These are phyloP conservation scores for Coniferiporia sulphurascens DNA, from an alignment of 1,284 basidiomycete genomes.

Conservation along the genomic window DNA sequence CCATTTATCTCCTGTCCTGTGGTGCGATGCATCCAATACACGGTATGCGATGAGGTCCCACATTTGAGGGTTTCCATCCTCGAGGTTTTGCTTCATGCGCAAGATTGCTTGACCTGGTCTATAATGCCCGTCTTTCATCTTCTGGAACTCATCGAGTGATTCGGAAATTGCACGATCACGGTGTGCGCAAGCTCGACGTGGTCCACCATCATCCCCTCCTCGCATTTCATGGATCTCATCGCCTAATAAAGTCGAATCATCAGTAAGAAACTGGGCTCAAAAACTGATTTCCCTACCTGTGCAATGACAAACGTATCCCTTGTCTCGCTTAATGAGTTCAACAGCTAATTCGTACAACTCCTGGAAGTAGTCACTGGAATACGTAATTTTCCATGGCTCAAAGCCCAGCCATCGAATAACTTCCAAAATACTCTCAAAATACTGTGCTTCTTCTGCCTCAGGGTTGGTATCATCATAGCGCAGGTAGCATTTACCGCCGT, in stretches of 20 bases:
- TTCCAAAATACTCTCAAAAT: slow-evolving; percentile 96
- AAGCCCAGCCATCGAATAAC: slow-evolving; percentile 96
- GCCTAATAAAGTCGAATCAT: slow-evolving; percentile 39
- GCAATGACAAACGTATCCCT: slow-evolving; percentile 96
- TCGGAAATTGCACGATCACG: slow-evolving; percentile 81
- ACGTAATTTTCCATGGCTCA: slow-evolving; percentile 98
- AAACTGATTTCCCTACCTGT: slow-evolving; percentile 59
- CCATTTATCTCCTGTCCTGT: slow-evolving; percentile 93
- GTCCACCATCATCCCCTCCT: slow-evolving; percentile 80
- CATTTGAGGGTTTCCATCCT: slow-evolving; percentile 97
- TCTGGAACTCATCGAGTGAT: slow-evolving; percentile 84
- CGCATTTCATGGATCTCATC: slow-evolving; percentile 90
- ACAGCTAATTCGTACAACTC: slow-evolving; percentile 85
- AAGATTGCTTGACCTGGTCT: slow-evolving; percentile 87
- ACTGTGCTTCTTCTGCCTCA: slow-evolving; percentile 92
- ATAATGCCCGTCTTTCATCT: slow-evolving; percentile 91
- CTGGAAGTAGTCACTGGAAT: slow-evolving; percentile 97
- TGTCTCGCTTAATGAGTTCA: slow-evolving; percentile 87
- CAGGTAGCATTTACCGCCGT: slow-evolving; percentile 89
- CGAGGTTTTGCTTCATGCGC: slow-evolving; percentile 97
- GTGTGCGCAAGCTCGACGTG: slow-evolving; percentile 83
- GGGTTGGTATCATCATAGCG: slow-evolving; percentile 99
- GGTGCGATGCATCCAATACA: slow-evolving; percentile 87
- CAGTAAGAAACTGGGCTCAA: slow-evolving; percentile 6
- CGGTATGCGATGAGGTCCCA: slow-evolving; percentile 99